These are phyloP conservation scores for Linum lewisii DNA, from an alignment of 345 rosid species.

Conservation along the genomic window DNA sequence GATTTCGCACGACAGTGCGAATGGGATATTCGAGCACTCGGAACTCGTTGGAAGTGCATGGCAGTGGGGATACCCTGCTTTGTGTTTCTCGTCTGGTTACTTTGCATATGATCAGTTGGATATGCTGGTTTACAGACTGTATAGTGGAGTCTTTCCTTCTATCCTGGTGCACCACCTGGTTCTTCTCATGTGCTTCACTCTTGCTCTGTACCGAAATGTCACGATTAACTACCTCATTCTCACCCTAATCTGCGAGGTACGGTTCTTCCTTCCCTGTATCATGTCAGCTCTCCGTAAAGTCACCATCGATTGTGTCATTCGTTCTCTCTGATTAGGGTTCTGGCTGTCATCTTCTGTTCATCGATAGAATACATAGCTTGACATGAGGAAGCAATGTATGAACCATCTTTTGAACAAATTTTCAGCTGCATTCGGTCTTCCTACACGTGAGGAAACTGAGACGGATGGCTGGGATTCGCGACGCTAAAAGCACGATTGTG, in stretches of 20 bases:
- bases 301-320: neutral
- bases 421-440: slow-evolving; percentile 80
- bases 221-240: slow-evolving; percentile 83
- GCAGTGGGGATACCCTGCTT: slow-evolving; percentile 71
- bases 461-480: slow-evolving; percentile 77
- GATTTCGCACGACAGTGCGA: slow-evolving; percentile 32
- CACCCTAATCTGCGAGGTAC: slow-evolving; percentile 85
- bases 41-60: slow-evolving; percentile 53
- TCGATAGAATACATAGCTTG: too few relatives aligned
- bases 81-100: slow-evolving; percentile 89
- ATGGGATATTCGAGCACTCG: slow-evolving; percentile 60
- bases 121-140: slow-evolving; percentile 67
- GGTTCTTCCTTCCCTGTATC: neutral
- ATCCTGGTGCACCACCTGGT: slow-evolving; percentile 73
- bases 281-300: neutral
- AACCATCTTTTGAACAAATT: neutral
- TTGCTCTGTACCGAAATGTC: slow-evolving; percentile 70
- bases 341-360: too few relatives aligned
- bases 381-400: too few relatives aligned
- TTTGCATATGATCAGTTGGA: slow-evolving; percentile 95
- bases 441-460: slow-evolving; percentile 78
- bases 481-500: slow-evolving; percentile 47
- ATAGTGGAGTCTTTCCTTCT: slow-evolving; percentile 70
- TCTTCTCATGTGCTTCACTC: slow-evolving; percentile 80
- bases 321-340: neutral